Evolutionary conservation across 768 basidiomycete genomes (phyloP), one percentile per base, ranked within the genome.

Genomic region (Lanmaoa rubissima): DNA sequence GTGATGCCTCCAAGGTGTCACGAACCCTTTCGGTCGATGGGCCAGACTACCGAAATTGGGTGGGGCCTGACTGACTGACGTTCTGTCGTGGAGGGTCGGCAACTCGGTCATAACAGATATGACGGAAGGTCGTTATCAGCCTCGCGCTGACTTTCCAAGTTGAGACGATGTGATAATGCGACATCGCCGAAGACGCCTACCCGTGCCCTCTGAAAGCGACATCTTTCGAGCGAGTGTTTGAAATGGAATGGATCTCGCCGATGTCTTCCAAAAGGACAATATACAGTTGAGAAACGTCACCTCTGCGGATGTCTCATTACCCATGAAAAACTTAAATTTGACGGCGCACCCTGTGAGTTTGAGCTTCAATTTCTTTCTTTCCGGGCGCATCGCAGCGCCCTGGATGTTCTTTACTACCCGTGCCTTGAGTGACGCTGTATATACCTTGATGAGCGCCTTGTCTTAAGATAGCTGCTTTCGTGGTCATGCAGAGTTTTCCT

Each of bases 1-100:
- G 59, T 64, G 59, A 61, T 61, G 57, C 12, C 34, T 39, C 26
- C 12, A 32, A 28, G 47, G 47, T 42, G 42, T 39, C 46, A 31
- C 38, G 16, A 34, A 49, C 36, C 11, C 36, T 41, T 40, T 24
- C 21, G 7, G 50, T 34, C 11, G 17, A 21, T 26, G 17, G 7
- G 11, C 16, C 39, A 54, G 44, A 49, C 40, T 28, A 16, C 54
- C 55, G 5, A 45, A 56, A 45, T 52, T 35, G 44, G 61, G 12
- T 39, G 43, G 24, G 21, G 26, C 6, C 35, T 39, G 17, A 28
- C n/a, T 45, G 44, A 9, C 50, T 36, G 34, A 31, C 3, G 1
- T 26, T 19, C 17, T 19, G 31, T 34, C 12, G 12, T 35, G 31
- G 36, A 44, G 36, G 28, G 34, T 36, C 47, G 34, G 40, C 32